These are phyloP conservation scores for Puya raimondii DNA, from an alignment of 176 grass and related monocot genomes.

Conservation along the genomic window DNA sequence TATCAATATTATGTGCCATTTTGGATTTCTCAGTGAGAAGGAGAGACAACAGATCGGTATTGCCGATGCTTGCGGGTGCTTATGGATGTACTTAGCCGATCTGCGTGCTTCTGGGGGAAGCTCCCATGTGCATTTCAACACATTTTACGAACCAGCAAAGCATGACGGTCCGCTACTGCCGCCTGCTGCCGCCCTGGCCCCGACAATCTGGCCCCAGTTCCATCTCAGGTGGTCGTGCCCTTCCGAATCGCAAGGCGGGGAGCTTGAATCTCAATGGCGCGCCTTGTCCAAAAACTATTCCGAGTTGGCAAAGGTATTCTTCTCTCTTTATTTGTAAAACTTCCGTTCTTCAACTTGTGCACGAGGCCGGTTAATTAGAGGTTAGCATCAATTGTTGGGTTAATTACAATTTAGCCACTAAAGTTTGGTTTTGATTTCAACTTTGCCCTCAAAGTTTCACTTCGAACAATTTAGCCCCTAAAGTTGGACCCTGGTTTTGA, in stretches of 20 bases:
- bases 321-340: neutral
- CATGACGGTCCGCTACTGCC: conserved; percentile 46
- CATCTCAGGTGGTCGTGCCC: conserved; percentile 94
- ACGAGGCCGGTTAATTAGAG: neutral
- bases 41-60: conserved; percentile 80
- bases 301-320: conserved; percentile 44
- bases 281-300: conserved; percentile 46
- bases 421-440: too few relatives aligned
- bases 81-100: conserved; percentile 71
- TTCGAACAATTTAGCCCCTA: too few relatives aligned
- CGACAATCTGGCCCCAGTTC: conserved; percentile 93
- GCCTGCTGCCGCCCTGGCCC: conserved; percentile 84
- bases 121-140: conserved; percentile 75
- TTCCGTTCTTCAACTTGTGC: conserved; percentile 5
- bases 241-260: conserved; percentile 49
- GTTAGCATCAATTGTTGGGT: neutral
- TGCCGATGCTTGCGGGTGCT: conserved; percentile 46
- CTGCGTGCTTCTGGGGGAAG: conserved; percentile 49
- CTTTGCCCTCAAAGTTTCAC: too few relatives aligned
- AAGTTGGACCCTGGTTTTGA: too few relatives aligned
- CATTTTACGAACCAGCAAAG: conserved; percentile 63
- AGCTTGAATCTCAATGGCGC: conserved; percentile 82
- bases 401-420: too few relatives aligned
- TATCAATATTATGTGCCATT: neutral
- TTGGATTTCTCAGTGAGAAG: conserved; percentile 58